Conservation (phyloP, 1,284 basidiomycete genomes). For the Ganoderma lucidum region DNA sequence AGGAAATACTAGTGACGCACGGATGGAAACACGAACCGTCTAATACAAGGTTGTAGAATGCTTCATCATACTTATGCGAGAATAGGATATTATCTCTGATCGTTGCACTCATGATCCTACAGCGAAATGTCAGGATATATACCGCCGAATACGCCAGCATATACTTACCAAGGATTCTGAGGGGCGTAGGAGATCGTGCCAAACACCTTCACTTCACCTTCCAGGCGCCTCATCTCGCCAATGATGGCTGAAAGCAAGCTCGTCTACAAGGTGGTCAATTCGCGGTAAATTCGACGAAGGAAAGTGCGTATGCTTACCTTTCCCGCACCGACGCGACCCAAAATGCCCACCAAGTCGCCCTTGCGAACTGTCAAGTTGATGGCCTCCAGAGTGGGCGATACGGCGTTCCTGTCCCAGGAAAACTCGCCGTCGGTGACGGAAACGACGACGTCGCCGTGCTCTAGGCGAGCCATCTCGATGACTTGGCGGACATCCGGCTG, state of each 20-base stretch:
- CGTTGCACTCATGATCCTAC: slow-evolving; percentile 83
- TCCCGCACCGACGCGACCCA: slow-evolving; percentile 93
- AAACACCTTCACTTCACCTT: slow-evolving; percentile 76
- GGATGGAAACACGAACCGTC: slow-evolving; percentile 58
- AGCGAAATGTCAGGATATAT: not conserved
- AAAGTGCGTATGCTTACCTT: slow-evolving; percentile 63
- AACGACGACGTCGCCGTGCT: slow-evolving; percentile 75
- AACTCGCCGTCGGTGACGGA: slow-evolving; percentile 81
- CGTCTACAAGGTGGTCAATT: slow-evolving; percentile 50
- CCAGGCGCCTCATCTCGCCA: slow-evolving; percentile 86
- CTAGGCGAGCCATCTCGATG: slow-evolving; percentile 52
- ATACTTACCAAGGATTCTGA: slow-evolving; percentile 84
- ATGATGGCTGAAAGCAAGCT: slow-evolving; percentile 81
- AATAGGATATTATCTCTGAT: slow-evolving; percentile 92
- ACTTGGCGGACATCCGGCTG: slow-evolving; percentile 76
- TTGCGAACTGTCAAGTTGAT: slow-evolving; percentile 82
- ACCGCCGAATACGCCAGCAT: not conserved
- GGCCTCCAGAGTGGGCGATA: slow-evolving; percentile 75
- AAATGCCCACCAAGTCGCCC: slow-evolving; percentile 88
- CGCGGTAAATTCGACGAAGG: not conserved
- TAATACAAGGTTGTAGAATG: slow-evolving; percentile 77
- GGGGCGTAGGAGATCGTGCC: slow-evolving; percentile 90
- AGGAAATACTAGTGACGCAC: not conserved
- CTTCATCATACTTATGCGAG: slow-evolving; percentile 87
- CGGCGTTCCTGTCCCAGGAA: slow-evolving; percentile 69